Base-by-base conservation (phyloP, 2,329 filamentous ascomycete species). In the Plectosphaerella plurivora region DNA sequence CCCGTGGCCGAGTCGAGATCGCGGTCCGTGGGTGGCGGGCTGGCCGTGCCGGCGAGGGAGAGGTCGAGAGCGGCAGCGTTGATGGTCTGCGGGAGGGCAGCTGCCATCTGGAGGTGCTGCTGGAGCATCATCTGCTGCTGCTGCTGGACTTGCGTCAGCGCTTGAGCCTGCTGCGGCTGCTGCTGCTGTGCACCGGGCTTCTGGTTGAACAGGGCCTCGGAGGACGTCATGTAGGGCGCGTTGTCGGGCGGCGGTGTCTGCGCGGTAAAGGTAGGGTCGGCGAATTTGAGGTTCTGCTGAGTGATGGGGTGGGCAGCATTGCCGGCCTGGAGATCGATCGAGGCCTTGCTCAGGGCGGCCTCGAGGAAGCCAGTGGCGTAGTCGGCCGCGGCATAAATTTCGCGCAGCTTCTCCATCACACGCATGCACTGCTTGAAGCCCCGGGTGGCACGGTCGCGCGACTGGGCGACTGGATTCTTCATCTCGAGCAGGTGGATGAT, bases 311-410 rank as follows among this genome's bases (percentile, higher is more conserved):
- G 68, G 45, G 69, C 66, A 16, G 15, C 25, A 11, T 20, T 18
- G 24, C 35, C 47, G 14, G 59, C 59, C 49, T 71, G 81, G 39
- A 91, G 75, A 52, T 89, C 84, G 56, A 94, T 91, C 52, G 89
- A 85, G 9, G 90, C 90, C 73, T 96, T 95, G 56, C 89, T 86
- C 57, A 96, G 88, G 1, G 91, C 91, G 1, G 91, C 91, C 65
- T 96, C 90, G n/a, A 97, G 78, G 73, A 97, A 97, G 3, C 89
- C 89, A 1, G 89, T 93, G n/a, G 91, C 91, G 62, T 94, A 96
- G 68, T 97, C 92, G n/a, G 93, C 93, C 0, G 92, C 91, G 0
- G 91, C 86, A 63, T 97, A 97, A 28, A 91, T 89, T 63, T 96
- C 91, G 37, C 91, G 84, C 16, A 97, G 78, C 57, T 87, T 87